These are phyloP conservation scores for Halophytophthora batemanensis DNA, from an alignment of 352 stramenopile species.

Conservation along the genomic window DNA sequence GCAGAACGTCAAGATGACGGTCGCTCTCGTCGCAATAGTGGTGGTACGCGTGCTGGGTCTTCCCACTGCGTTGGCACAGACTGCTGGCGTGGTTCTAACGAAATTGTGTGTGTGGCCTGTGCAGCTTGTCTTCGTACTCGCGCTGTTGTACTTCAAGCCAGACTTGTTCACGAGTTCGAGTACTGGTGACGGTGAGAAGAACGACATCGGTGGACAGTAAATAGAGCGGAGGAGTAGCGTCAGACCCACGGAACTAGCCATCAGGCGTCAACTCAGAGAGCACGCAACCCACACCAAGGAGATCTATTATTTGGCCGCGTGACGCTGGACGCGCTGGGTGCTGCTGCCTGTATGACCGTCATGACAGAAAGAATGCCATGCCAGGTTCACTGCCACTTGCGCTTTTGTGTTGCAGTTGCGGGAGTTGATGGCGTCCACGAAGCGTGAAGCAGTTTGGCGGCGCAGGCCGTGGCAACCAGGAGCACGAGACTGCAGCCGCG, in stretches of 20 bases:
- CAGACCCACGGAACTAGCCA: conserved; percentile 7
- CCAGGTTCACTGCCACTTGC: conserved; percentile 21
- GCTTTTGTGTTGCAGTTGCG: conserved; percentile 11
- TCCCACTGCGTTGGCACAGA: not conserved
- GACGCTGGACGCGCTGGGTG: conserved; percentile 5
- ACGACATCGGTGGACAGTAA: conserved; percentile 21
- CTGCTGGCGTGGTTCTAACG: not conserved
- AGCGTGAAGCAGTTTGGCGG: conserved; percentile 17
- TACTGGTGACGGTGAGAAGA: too few species aligned
- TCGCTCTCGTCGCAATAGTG: conserved; percentile 66
- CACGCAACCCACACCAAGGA: conserved; percentile 1
- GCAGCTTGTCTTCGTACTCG: conserved; percentile 42
- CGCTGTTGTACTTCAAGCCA: conserved; percentile 56
- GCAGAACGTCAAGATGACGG: conserved; percentile 88
- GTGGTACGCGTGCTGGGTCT: conserved; percentile 37
- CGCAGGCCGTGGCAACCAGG: conserved; percentile 29
- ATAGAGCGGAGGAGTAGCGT: conserved; percentile 4
- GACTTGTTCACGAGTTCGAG: conserved; percentile 31
- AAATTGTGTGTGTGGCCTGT: conserved; percentile 2
- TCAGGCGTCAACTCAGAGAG: conserved; percentile 2
- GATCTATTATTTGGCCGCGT: conserved; percentile 25
- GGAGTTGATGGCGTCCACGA: conserved; percentile 10
- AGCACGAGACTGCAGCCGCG: conserved; percentile 36
- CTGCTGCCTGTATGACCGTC: conserved; percentile 6
- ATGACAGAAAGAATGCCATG: conserved; percentile 19